Conservation (phyloP, 768 basidiomycete species). For the Tephrocybe sp. region DNA sequence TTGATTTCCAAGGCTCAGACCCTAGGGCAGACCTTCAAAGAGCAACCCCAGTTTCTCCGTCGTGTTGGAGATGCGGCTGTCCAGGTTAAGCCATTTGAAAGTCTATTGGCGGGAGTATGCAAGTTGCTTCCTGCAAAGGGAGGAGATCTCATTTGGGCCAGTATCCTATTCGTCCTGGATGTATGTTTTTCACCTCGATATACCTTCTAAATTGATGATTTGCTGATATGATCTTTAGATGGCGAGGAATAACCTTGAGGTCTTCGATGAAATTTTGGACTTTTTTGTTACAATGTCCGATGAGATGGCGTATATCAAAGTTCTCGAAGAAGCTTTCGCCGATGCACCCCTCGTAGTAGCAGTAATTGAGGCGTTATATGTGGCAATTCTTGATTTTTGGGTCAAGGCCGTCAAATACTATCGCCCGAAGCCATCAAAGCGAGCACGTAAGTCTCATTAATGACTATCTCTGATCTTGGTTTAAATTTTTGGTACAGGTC, state of each 20-base stretch:
- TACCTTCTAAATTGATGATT: too few species aligned
- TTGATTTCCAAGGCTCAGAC: not conserved
- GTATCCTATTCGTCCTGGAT: not conserved
- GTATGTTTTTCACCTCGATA: not conserved
- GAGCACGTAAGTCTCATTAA: not conserved
- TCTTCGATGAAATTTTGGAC: not conserved
- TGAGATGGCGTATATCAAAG: not conserved
- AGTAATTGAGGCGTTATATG: slow-evolving; percentile 1
- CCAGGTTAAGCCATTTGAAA: not conserved
- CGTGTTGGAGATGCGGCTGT: not conserved
- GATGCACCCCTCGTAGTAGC: not conserved
- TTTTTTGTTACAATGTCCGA: slow-evolving; percentile 4
- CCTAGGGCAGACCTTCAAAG: not conserved
- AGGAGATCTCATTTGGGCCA: not conserved
- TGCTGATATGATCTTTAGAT: not conserved
- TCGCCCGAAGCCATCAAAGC: not conserved
- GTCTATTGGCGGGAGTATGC: not conserved
- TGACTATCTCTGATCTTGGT: not conserved
- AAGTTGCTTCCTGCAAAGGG: not conserved
- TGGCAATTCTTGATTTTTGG: slow-evolving; percentile 3
- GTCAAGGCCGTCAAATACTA: slow-evolving; percentile 6
- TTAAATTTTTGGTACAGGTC: not conserved
- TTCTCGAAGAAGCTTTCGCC: not conserved
- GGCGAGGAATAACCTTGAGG: not conserved
- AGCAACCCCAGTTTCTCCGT: not conserved